These are phyloP conservation scores for Isabelozyma rhagii DNA, from an alignment of 805 yeast species.

Conservation along the genomic window DNA sequence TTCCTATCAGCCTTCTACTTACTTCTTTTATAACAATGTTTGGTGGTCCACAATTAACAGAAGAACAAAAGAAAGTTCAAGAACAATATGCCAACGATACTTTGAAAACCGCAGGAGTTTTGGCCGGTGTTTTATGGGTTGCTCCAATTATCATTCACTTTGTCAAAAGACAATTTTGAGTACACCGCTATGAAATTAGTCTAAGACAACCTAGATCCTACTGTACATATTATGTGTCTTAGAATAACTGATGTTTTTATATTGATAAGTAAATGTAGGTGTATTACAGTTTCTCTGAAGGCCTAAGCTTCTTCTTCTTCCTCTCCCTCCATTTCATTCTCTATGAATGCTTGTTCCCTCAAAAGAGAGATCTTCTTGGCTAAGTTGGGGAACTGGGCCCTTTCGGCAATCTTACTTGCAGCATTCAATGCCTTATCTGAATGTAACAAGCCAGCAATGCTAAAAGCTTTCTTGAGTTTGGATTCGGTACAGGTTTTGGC, in stretches of 20 bases:
- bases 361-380: slow-evolving; percentile 35
- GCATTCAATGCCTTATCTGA: slow-evolving; percentile 80
- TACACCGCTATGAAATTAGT: neutral
- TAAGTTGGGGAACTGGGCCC: slow-evolving; percentile 41
- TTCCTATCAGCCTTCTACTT: neutral
- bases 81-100: slow-evolving; percentile 61
- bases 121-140: slow-evolving; percentile 64
- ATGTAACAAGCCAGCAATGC: slow-evolving; percentile 64
- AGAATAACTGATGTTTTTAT: too few relatives aligned
- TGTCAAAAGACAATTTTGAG: slow-evolving; percentile 45
- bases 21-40: slow-evolving; percentile 21
- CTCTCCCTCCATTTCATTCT: neutral
- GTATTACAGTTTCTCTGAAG: neutral
- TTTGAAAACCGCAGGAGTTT: slow-evolving; percentile 54
- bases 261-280: neutral
- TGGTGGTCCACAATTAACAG: slow-evolving; percentile 53
- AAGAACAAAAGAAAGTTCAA: slow-evolving; percentile 66
- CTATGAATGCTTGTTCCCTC: slow-evolving; percentile 12
- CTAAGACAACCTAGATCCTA: too few relatives aligned
- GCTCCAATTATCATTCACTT: slow-evolving; percentile 56
- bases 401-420: slow-evolving; percentile 78
- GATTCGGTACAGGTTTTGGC: slow-evolving; percentile 70
- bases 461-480: slow-evolving; percentile 62
- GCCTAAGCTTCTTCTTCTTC: neutral
- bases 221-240: too few relatives aligned